Conservation (phyloP, 805 yeast genomes). For the Priceomyces fermenticarens region DNA sequence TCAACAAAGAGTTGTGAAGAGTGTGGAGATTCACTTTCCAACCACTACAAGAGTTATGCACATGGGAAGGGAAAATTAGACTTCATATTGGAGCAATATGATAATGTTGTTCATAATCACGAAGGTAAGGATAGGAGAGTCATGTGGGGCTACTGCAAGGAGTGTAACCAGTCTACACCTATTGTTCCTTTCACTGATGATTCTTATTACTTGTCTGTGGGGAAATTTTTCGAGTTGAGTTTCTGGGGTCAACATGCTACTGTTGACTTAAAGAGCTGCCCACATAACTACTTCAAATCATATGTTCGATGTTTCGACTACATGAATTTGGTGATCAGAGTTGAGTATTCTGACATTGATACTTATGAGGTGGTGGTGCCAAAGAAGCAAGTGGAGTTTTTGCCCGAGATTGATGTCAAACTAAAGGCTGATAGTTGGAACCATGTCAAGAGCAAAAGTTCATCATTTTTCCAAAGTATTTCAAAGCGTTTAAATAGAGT, state of each 20-base stretch:
- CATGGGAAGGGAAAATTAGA: conserved; percentile 85
- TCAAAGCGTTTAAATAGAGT: conserved; percentile 67
- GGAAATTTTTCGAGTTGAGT: conserved; percentile 83
- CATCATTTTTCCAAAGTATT: conserved; percentile 70
- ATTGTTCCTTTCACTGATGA: conserved; percentile 78
- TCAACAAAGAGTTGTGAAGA: conserved; percentile 69
- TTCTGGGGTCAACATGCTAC: conserved; percentile 57
- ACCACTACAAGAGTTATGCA: conserved; percentile 83
- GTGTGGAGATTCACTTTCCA: conserved; percentile 66
- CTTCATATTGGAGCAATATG: conserved; percentile 60
- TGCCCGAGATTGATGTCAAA: conserved; percentile 64
- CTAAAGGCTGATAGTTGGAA: conserved; percentile 63
- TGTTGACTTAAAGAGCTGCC: conserved; percentile 44
- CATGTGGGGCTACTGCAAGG: conserved; percentile 90
- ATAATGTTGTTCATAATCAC: conserved; percentile 17
- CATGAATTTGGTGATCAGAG: conserved; percentile 70
- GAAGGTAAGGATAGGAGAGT: conserved; percentile 50
- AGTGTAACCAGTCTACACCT: conserved; percentile 73
- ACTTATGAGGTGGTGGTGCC: conserved; percentile 81
- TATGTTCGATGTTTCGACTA: conserved; percentile 84
- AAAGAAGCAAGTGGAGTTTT: conserved; percentile 64
- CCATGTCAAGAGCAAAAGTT: conserved; percentile 50
- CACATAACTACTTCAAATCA: conserved; percentile 76
- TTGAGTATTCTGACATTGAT: conserved; percentile 75
- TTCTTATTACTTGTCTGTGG: conserved; percentile 89